These are phyloP conservation scores for Turnera subulata DNA, from an alignment of 345 rosid species.

Conservation along the genomic window DNA sequence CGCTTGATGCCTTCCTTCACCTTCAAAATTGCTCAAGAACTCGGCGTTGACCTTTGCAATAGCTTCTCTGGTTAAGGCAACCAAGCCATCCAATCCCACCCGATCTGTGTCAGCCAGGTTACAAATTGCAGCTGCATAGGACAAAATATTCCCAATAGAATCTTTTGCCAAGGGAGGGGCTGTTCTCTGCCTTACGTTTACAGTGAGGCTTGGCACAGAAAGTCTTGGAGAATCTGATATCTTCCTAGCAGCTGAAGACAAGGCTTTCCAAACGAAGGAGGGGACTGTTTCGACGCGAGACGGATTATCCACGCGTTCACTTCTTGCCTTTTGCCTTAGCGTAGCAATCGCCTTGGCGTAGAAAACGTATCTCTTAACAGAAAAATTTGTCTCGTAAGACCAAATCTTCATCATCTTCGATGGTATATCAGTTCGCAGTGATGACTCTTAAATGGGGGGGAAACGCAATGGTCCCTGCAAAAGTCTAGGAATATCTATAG, in stretches of 20 bases:
- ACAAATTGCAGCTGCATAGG: not conserved
- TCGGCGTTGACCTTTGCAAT: not conserved
- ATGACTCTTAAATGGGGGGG: not conserved
- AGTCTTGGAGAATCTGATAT: not conserved
- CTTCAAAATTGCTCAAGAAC: not conserved
- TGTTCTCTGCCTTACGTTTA: not conserved
- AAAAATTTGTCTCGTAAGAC: not conserved
- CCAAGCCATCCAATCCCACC: not conserved
- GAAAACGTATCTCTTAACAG: constrained; percentile 2
- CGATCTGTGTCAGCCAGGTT: not conserved
- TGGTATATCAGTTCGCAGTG: not conserved
- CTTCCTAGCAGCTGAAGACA: not conserved
- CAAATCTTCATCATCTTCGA: not conserved
- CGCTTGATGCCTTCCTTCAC: not conserved
- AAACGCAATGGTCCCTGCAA: not conserved
- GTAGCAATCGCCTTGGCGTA: not conserved
- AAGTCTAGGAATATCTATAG: not conserved
- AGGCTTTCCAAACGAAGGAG: constrained; percentile 6
- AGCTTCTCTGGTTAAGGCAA: not conserved
- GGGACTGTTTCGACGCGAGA: not conserved
- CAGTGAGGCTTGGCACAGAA: not conserved
- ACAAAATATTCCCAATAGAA: not conserved
- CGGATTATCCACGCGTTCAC: constrained; percentile 1
- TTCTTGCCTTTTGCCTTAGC: not conserved
- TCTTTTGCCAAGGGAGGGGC: not conserved